These are phyloP conservation scores for Fistulinella cinereoalba DNA, from an alignment of 1,284 basidiomycete species.

Conservation along the genomic window DNA sequence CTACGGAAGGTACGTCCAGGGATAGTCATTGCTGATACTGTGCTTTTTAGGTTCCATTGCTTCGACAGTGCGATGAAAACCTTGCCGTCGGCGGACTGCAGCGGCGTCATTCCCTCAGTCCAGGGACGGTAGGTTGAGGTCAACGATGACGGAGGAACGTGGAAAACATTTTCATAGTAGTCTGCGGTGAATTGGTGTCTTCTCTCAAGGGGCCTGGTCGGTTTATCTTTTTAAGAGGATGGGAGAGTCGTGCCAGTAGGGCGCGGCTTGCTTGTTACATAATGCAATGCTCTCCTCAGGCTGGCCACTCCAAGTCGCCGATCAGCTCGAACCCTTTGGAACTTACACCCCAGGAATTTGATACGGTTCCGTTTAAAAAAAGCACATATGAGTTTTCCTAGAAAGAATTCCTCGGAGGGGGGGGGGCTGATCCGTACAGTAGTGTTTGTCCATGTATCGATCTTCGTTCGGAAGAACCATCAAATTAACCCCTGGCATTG, in stretches of 20 bases:
- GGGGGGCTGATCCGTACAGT: conserved; percentile 2
- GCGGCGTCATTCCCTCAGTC: conserved; percentile 10
- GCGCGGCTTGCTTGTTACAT: conserved; percentile 13
- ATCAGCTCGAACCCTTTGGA: background rate
- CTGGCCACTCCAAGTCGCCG: background rate
- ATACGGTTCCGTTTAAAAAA: background rate
- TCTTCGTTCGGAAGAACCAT: conserved; percentile 9
- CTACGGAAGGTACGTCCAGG: too few species aligned
- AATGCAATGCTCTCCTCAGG: too few species aligned
- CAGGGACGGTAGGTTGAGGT: conserved; percentile 2
- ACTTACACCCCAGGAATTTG: too few species aligned
- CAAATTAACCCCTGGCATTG: conserved; percentile 8
- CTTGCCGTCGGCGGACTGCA: conserved; percentile 17
- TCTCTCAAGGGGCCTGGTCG: conserved; percentile 5
- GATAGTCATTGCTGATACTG: too few species aligned
- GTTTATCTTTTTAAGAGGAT: conserved; percentile 20
- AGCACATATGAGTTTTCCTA: background rate
- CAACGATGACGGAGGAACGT: conserved; percentile 13
- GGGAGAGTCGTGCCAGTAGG: too few species aligned
- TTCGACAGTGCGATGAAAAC: conserved; percentile 31
- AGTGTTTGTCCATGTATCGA: conserved; percentile 9
- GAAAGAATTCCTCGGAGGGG: conserved; percentile 3
- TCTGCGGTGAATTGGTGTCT: conserved; percentile 18
- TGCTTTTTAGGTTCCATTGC: conserved; percentile 28
- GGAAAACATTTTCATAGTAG: conserved; percentile 6